These are phyloP conservation scores for Coemansia sp. DNA, from an alignment of 192 early-diverging fungal species.

Conservation along the genomic window DNA sequence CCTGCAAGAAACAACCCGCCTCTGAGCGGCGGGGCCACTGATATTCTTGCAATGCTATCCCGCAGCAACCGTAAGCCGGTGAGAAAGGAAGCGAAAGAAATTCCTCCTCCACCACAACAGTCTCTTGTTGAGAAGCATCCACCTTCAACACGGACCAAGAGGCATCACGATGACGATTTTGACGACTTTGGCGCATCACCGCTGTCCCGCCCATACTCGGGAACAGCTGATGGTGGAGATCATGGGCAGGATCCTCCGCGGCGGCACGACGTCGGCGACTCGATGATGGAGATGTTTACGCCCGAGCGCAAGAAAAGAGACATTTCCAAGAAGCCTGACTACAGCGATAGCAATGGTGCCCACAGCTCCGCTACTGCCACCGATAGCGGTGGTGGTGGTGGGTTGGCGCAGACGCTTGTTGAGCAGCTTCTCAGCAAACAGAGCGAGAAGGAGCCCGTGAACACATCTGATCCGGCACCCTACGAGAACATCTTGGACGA, in stretches of 20 bases:
- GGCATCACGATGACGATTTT: background rate
- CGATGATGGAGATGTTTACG: slow-evolving; percentile 55
- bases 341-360: background rate
- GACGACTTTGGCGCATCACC: slow-evolving; percentile 12
- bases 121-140: background rate
- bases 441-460: background rate
- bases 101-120: background rate
- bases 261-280: slow-evolving; percentile 38
- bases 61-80: background rate
- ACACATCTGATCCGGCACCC: background rate
- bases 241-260: slow-evolving; percentile 1
- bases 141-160: background rate
- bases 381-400: background rate
- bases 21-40: background rate
- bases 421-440: slow-evolving; percentile 14
- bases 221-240: too few species aligned
- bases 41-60: slow-evolving; percentile 30
- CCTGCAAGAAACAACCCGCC: background rate
- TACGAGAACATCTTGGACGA: background rate
- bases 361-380: background rate
- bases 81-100: background rate
- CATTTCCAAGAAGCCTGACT: background rate
- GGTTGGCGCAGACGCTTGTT: slow-evolving; percentile 15
- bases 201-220: slow-evolving; percentile 3
- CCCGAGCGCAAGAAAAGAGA: slow-evolving; percentile 34